Evolutionary conservation across 768 basidiomycete genomes (phyloP).

Genomic region (Termitomyces sp.): DNA sequence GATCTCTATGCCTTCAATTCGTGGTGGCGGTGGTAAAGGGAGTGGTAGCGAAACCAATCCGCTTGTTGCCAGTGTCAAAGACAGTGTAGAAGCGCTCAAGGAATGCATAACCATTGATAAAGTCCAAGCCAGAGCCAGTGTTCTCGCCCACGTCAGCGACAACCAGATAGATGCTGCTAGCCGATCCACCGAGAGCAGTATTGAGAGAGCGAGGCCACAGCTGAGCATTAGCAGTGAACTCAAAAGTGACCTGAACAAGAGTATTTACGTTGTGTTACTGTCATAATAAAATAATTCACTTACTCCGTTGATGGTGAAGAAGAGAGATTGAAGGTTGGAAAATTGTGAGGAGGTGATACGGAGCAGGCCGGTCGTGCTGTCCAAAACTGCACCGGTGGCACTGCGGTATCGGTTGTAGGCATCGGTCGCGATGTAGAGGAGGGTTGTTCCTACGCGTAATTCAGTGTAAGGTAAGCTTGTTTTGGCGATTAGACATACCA

Average conservation of each 20-base stretch:
- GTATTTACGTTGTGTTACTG: neutral
- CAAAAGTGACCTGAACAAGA: constrained; percentile 23
- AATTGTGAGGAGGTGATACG: constrained; percentile 47
- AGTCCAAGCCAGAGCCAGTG: constrained; percentile 43
- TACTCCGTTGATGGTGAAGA: constrained; percentile 50
- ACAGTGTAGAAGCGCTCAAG: constrained; percentile 63
- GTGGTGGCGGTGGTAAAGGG: constrained; percentile 39
- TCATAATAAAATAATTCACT: constrained; percentile 11
- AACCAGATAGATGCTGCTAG: constrained; percentile 26
- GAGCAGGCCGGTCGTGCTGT: constrained; percentile 45
- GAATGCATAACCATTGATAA: constrained; percentile 49
- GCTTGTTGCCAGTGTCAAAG: constrained; percentile 52
- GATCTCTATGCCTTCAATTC: constrained; percentile 15
- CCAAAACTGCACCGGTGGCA: constrained; percentile 39
- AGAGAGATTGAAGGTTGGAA: constrained; percentile 42
- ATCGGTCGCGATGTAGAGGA: constrained; percentile 41
- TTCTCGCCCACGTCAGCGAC: constrained; percentile 29
- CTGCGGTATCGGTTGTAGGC: constrained; percentile 36
- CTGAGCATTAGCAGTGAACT: constrained; percentile 35
- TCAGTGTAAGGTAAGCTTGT: neutral
- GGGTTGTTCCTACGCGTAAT: constrained; percentile 34
- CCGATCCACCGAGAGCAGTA: constrained; percentile 24
- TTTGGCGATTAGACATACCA: constrained; percentile 20
- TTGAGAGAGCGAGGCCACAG: constrained; percentile 31
- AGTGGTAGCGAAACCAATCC: constrained; percentile 52